Base-by-base conservation (phyloP, 2,329 filamentous ascomycete species). In the Calonectria honghensis region DNA sequence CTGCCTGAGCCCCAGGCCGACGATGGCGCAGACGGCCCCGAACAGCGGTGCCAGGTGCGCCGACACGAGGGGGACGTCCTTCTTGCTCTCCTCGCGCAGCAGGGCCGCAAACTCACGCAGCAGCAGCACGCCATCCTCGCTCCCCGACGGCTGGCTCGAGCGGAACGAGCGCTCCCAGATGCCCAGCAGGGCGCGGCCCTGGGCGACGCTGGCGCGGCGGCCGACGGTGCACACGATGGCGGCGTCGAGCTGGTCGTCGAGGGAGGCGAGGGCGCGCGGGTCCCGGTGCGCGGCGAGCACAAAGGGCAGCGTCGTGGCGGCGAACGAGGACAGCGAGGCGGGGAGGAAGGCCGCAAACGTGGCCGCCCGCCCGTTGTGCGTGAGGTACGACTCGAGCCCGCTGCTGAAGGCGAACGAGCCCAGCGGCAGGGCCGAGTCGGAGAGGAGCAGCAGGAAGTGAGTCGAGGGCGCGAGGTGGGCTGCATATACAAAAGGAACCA, bases 351-450 rank as follows among this genome's bases (percentile, higher is more conserved):
- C 85, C 54, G 90, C 82, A 84, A 95, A 94, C 29, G 86, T 83
- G 27, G 86, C 81, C 24, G 83, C 75, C 51, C 83, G 83, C 7
- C 84, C 84, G 78, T 88, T 88, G 86, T 97, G 95, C 4, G 93
- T 93, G 24, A 96, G 91, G 84, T 94, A 96, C 51, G 94, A 96
- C 86, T 97, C 95, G 20, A 97, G 90, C 4, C 94, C 94, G 79
- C 92, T 94, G 87, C 93, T 95, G 87, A 96, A 97, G 80, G 95
- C 95, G 85, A 97, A 97, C n/a, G 94, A 95, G 72, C 95, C 95
- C 0, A 97, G 89, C 0, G 95, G 95, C 3, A 97, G 91, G 18
- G 94, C 94, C 1, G 95, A 96, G 87, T 97, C 95, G 63, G 95
- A 92, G 64, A 96, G 92, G 4, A 97, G 89, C 39, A 96, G 91